phyloP scores from a whole-genome alignment of 192 early-diverging fungal genomes.

The Coemansia sp. region DNA sequence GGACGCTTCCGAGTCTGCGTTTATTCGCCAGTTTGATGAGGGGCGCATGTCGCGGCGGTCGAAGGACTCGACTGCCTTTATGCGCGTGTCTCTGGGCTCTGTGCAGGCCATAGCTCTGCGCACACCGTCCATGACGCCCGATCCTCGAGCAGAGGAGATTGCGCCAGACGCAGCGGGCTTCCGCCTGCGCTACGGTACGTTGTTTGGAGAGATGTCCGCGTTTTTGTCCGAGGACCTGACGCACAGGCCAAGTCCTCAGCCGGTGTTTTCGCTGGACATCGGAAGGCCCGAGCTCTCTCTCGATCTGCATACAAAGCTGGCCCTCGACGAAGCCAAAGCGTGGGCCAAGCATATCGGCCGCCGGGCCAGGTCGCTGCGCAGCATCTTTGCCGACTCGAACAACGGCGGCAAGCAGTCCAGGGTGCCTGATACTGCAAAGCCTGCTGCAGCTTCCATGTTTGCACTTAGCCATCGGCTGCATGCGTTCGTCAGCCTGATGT shows the following conservation, averaged over 20 bases:
- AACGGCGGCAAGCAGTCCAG: not conserved
- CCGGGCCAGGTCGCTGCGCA: constrained; percentile 23
- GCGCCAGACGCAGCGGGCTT: constrained; percentile 27
- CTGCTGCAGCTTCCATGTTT: not conserved
- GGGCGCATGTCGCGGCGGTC: constrained; percentile 18
- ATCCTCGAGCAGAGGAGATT: constrained; percentile 44
- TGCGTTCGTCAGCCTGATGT: constrained; percentile 34
- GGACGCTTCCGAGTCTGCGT: constrained; percentile 9
- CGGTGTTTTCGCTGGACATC: constrained; percentile 32
- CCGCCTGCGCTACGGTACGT: constrained; percentile 27
- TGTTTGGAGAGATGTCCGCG: constrained; percentile 51
- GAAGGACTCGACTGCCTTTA: constrained; percentile 48
- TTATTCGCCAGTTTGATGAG: constrained; percentile 21
- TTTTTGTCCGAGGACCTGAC: constrained; percentile 50
- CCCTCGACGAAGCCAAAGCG: constrained; percentile 31
- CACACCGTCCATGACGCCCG: constrained; percentile 47
- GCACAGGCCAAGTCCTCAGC: constrained; percentile 40
- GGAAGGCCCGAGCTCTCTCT: constrained; percentile 38
- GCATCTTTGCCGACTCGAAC: constrained; percentile 8
- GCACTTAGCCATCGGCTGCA: constrained; percentile 18
- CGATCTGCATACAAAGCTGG: constrained; percentile 40
- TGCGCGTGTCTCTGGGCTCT: constrained; percentile 23
- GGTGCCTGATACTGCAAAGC: not conserved
- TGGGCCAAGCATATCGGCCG: constrained; percentile 22
- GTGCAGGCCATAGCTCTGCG: constrained; percentile 38